Evolutionary conservation across 768 basidiomycete species (phyloP).

Genomic region (Melanogaster broomeanus): DNA sequence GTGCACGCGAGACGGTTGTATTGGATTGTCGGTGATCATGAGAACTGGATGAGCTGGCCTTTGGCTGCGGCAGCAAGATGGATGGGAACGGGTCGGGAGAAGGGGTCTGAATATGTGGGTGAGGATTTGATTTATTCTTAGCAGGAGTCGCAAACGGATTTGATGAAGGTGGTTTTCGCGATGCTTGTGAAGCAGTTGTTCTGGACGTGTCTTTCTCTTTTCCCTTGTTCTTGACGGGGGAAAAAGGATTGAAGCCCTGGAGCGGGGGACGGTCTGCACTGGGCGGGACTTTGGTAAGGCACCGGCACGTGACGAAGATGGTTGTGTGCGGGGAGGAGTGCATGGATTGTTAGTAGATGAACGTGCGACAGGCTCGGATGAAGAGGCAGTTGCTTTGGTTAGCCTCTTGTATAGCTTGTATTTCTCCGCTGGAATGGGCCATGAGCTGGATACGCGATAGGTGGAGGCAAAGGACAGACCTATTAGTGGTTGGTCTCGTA

Average conservation of each 20-base stretch:
- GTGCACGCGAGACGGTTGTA: constrained; percentile 62
- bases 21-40: constrained; percentile 25
- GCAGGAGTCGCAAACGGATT: constrained; percentile 52
- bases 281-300: constrained; percentile 51
- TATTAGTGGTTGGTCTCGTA: constrained; percentile 58
- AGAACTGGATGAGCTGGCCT: constrained; percentile 20
- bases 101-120: constrained; percentile 23
- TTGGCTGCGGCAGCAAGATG: constrained; percentile 22
- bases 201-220: constrained; percentile 37
- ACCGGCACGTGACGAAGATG: constrained; percentile 25
- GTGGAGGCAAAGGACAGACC: constrained; percentile 45
- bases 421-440: constrained; percentile 57
- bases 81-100: constrained; percentile 46
- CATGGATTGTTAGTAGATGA: constrained; percentile 24
- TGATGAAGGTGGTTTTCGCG: constrained; percentile 16
- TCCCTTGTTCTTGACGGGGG: constrained; percentile 67
- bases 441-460: constrained; percentile 11
- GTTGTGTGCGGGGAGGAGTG: constrained; percentile 34
- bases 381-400: constrained; percentile 44
- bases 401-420: constrained; percentile 84
- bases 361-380: constrained; percentile 41
- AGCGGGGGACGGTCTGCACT: constrained; percentile 52
- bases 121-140: constrained; percentile 33
- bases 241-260: constrained; percentile 73
- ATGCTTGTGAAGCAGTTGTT: constrained; percentile 17